Percentiles rank a stretch among this genome's conserved stretches.
phyloP scores from a whole-genome alignment of 495 filamentous ascomycete genomes.

The Schizothecium vesticola region DNA sequence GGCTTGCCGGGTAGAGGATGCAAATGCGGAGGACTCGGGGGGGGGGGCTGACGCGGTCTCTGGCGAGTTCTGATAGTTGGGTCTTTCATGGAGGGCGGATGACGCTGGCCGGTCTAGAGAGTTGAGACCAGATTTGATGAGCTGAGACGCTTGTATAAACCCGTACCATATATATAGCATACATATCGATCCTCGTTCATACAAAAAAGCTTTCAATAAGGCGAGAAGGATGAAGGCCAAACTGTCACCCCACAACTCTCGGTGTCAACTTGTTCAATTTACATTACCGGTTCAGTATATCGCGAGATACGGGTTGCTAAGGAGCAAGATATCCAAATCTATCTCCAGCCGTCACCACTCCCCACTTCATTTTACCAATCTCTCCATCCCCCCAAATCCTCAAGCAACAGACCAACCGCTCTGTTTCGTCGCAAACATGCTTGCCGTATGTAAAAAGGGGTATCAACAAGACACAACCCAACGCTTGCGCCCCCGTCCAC shows the following conservation, averaged over 20 bases:
- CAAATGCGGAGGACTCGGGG: neutral
- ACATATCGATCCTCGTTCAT: neutral
- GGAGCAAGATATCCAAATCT: neutral
- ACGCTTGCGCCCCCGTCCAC: constrained; percentile 1
- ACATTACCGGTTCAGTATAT: neutral
- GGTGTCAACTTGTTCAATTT: neutral
- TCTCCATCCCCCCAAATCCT: neutral
- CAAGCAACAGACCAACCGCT: neutral
- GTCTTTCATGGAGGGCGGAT: no score
- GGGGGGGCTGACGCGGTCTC: neutral
- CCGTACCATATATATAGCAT: neutral
- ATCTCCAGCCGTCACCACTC: neutral
- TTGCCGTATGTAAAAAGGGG: constrained; percentile 7
- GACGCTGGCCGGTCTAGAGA: neutral
- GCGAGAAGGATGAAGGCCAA: neutral
- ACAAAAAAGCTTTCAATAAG: no score
- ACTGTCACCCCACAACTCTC: neutral
- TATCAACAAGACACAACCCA: constrained; percentile 17
- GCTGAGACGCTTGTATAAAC: neutral
- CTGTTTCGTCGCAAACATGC: neutral
- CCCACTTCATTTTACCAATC: neutral
- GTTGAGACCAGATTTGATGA: neutral
- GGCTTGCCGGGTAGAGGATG: neutral
- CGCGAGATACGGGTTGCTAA: neutral
- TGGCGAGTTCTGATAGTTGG: neutral